These are phyloP conservation scores for Camelina sativa DNA, from an alignment of 345 rosid species.

Conservation along the genomic window DNA sequence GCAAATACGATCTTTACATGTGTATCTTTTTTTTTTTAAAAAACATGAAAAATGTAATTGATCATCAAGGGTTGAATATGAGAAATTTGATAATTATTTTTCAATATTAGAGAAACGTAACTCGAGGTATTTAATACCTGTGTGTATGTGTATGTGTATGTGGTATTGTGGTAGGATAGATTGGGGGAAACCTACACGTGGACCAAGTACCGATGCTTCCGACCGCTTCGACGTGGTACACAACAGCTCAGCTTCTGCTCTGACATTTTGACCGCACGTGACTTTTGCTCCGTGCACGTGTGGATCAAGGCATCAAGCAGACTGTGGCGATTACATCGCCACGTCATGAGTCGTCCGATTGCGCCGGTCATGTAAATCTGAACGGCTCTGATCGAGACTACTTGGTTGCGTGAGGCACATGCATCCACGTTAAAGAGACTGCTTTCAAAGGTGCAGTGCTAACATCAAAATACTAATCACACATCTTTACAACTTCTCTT, in stretches of 20 bases:
- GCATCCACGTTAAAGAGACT: neutral
- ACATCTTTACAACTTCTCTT: neutral
- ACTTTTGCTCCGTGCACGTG: slow-evolving; percentile 39
- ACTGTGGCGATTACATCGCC: slow-evolving; percentile 27
- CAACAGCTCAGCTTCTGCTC: slow-evolving; percentile 40
- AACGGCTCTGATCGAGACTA: slow-evolving; percentile 22
- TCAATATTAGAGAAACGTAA: neutral
- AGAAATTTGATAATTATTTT: too few relatives aligned
- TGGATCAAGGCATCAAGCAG: slow-evolving; percentile 24
- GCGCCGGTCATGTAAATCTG: slow-evolving; percentile 25
- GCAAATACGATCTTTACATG: neutral
- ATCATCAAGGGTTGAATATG: too few relatives aligned
- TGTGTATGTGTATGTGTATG: neutral
- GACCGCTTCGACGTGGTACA: slow-evolving; percentile 40
- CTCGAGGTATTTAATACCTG: slow-evolving; percentile 21
- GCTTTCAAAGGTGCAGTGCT: slow-evolving; percentile 4
- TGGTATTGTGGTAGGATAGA: slow-evolving; percentile 1
- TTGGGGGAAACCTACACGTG: slow-evolving; percentile 35
- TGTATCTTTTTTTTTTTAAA: too few relatives aligned
- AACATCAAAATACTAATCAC: neutral
- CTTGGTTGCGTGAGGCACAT: neutral
- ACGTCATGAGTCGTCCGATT: slow-evolving; percentile 38
- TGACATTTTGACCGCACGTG: slow-evolving; percentile 46
- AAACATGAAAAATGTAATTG: too few relatives aligned
- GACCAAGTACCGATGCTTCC: slow-evolving; percentile 48